Evolutionary conservation across 106 monocot genomes (phyloP).

Genomic region (Dioscorea dumetorum): DNA sequence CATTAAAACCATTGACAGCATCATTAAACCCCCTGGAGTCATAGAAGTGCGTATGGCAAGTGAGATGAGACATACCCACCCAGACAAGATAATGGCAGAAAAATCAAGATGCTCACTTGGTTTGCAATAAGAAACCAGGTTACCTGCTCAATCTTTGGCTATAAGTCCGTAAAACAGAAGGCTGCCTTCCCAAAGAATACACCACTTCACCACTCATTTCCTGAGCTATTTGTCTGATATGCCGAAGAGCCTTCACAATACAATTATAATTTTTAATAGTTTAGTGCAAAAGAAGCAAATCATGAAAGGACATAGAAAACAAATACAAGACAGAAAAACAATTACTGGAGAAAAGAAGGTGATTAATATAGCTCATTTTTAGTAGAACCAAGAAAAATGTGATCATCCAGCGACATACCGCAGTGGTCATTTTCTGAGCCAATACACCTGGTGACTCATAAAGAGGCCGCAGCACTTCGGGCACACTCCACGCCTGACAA

Average conservation of each 20-base stretch:
- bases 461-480: slow-evolving; percentile 72
- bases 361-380: too few species aligned
- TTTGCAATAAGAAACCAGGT: not conserved
- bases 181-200: slow-evolving; percentile 66
- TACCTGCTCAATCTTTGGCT: slow-evolving; percentile 87
- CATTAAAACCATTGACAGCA: slow-evolving; percentile 82
- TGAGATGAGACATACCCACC: too few species aligned
- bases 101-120: too few species aligned
- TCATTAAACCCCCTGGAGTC: slow-evolving; percentile 85
- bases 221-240: slow-evolving; percentile 86
- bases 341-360: too few species aligned
- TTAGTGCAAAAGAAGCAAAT: too few species aligned
- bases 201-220: slow-evolving; percentile 80
- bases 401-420: slow-evolving; percentile 29
- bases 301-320: not conserved
- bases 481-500: slow-evolving; percentile 60
- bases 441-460: slow-evolving; percentile 68
- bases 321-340: not conserved
- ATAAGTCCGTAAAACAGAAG: slow-evolving; percentile 80
- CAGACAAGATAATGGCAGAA: too few species aligned
- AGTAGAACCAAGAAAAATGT: not conserved
- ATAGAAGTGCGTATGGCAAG: not conserved
- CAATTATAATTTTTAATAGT: too few species aligned
- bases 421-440: slow-evolving; percentile 73
- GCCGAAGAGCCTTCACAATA: slow-evolving; percentile 64